phyloP scores from a whole-genome alignment of 768 basidiomycete species.

The Gloeopeniophorella convolvens region DNA sequence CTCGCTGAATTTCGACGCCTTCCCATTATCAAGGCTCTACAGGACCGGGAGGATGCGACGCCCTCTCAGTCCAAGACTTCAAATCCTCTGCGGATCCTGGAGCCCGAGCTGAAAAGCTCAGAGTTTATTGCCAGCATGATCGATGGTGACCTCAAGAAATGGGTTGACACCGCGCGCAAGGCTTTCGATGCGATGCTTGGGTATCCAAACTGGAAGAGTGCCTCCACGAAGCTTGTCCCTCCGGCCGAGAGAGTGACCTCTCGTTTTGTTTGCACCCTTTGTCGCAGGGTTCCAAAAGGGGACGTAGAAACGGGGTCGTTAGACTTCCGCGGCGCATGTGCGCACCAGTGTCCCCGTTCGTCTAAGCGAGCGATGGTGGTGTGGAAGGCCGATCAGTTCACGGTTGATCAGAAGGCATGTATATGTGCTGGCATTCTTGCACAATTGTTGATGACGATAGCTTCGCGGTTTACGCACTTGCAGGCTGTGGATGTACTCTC shows the following conservation, averaged over 20 bases:
- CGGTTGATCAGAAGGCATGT: constrained; percentile 51
- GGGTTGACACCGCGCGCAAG: constrained; percentile 40
- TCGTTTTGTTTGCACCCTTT: constrained; percentile 50
- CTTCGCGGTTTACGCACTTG: not conserved
- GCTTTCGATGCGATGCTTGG: constrained; percentile 44
- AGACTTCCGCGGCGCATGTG: constrained; percentile 52
- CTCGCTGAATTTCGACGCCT: constrained; percentile 43
- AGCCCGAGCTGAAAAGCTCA: constrained; percentile 25
- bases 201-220: constrained; percentile 43
- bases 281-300: constrained; percentile 32
- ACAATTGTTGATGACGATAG: constrained; percentile 1
- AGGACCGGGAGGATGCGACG: constrained; percentile 22
- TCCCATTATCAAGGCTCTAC: constrained; percentile 37
- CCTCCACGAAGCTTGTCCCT: constrained; percentile 41
- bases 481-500: constrained; percentile 17
- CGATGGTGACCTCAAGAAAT: constrained; percentile 38
- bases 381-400: constrained; percentile 50
- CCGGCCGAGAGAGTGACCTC: constrained; percentile 55
- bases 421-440: not conserved
- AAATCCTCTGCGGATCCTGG: not conserved
- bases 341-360: constrained; percentile 43
- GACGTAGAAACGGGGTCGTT: constrained; percentile 41
- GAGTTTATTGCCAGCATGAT: constrained; percentile 33
- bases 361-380: constrained; percentile 25
- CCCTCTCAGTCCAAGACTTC: not conserved